Evolutionary conservation across 1,284 basidiomycete species (phyloP).

Genomic region (Exobasidium cylindrosporum): DNA sequence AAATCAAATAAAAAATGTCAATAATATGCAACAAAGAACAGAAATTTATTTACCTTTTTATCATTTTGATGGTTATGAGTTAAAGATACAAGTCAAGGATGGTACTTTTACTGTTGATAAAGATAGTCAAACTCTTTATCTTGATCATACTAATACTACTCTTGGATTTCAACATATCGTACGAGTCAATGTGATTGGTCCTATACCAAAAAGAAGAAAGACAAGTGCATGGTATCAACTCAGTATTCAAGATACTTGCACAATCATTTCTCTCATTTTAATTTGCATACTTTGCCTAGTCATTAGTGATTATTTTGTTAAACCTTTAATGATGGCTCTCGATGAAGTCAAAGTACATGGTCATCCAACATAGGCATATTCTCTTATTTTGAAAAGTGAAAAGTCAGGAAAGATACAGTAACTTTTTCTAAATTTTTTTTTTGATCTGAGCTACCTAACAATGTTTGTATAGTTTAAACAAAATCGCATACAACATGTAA

Average conservation of each 20-base stretch:
- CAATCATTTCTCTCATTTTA: not conserved
- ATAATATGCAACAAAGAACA: slow-evolving; percentile 17
- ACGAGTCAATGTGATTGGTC: not conserved
- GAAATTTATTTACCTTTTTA: slow-evolving; percentile 43
- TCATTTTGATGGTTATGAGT: slow-evolving; percentile 24
- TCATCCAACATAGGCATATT: too few relatives aligned
- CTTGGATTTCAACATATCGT: not conserved
- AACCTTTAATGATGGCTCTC: not conserved
- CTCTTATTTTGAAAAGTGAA: too few relatives aligned
- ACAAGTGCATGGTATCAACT: not conserved
- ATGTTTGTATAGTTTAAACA: too few relatives aligned
- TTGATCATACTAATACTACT: not conserved
- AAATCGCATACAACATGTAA: too few relatives aligned
- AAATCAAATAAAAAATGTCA: not conserved
- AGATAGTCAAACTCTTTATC: slow-evolving; percentile 9
- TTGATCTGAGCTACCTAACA: too few relatives aligned
- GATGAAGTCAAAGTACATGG: too few relatives aligned
- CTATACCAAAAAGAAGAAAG: not conserved
- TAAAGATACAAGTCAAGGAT: slow-evolving; percentile 28
- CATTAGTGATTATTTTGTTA: not conserved
- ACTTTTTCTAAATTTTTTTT: too few relatives aligned
- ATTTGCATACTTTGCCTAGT: not conserved
- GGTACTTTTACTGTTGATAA: slow-evolving; percentile 21
- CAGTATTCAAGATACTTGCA: not conserved
- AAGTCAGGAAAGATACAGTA: too few relatives aligned